Evolutionary conservation across 1,139 yeast genomes (phyloP), one percentile per base, ranked within the genome.

Genomic region (Candida freyschussii): DNA sequence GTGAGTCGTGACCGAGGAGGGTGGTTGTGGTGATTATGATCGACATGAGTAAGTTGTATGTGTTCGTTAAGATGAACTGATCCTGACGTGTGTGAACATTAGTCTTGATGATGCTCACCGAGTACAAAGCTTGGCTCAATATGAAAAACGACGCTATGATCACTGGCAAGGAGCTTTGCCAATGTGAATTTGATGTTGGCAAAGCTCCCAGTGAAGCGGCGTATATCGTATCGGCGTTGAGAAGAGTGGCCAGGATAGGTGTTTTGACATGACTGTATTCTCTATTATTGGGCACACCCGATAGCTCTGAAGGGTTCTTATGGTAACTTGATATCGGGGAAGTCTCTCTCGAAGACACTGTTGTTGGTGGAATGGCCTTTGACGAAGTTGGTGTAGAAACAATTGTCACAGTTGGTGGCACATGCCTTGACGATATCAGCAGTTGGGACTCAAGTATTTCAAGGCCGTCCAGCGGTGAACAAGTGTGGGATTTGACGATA

Each of bases 221-320:
- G 9, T 27, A 2, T 4, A 30, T 44, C 3, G 24, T 25, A 6
- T 41, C 45, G 5, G 36, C 34, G 24, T 21, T 33, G 7, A 43
- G 33, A n/a, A 43, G 24, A 6, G 47, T 38, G 2, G 45, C 45
- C 10, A 43, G 25, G 7, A 43, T 37, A 5, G 47, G 47, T 1
- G 44, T 26, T 33, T 36, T 39, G 11, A 39, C 37, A 13, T 35
- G 36, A 26, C 35, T 32, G 28, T 32, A 30, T 15, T 32, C 26
- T 4, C 32, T 14, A 15, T 30, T 29, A 13, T 18, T 19, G 27
- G n/a, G n/a, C n/a, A n/a, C n/a, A n/a, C n/a, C n/a, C n/a, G n/a
- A n/a, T n/a, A n/a, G n/a, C n/a, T n/a, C n/a, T n/a, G n/a, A n/a
- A n/a, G n/a, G n/a, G n/a, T n/a, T n/a, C n/a, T n/a, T n/a, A n/a